Evolutionary conservation across 306 rosid genomes (phyloP).

Genomic region (Oemleria cerasiformis): DNA sequence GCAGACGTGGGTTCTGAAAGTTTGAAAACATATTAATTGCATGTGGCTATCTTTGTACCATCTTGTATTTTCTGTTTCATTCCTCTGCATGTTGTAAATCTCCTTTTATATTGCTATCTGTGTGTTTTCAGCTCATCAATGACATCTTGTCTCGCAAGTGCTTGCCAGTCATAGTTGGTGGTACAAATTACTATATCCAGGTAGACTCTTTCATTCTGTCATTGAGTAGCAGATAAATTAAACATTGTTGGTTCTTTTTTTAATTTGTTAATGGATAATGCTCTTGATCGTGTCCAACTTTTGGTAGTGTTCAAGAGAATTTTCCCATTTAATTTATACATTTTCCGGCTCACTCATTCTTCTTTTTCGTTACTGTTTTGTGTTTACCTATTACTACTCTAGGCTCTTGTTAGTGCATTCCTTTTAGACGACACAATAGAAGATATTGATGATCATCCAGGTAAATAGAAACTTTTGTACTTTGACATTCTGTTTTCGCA

Average conservation of each 20-base stretch:
- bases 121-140: constrained; percentile 59
- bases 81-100: neutral
- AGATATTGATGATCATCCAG: constrained; percentile 37
- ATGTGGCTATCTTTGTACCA: neutral
- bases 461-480: constrained; percentile 32
- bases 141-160: constrained; percentile 59
- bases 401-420: constrained; percentile 87
- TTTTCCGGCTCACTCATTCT: neutral
- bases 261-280: neutral
- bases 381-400: constrained; percentile 1
- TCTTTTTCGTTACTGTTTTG: neutral
- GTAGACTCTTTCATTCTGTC: constrained; percentile 28
- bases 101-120: neutral
- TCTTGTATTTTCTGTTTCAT: neutral
- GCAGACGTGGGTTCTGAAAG: neutral
- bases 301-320: neutral
- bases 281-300: neutral
- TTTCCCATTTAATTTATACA: neutral
- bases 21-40: neutral
- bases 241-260: neutral
- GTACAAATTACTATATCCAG: constrained; percentile 95
- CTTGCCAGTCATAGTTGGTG: constrained; percentile 86
- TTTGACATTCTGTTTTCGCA: neutral
- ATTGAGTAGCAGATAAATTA: neutral
- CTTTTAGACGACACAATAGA: constrained; percentile 69